Evolutionary conservation across 768 basidiomycete genomes (phyloP).

Genomic region (Lenzites betulinus): DNA sequence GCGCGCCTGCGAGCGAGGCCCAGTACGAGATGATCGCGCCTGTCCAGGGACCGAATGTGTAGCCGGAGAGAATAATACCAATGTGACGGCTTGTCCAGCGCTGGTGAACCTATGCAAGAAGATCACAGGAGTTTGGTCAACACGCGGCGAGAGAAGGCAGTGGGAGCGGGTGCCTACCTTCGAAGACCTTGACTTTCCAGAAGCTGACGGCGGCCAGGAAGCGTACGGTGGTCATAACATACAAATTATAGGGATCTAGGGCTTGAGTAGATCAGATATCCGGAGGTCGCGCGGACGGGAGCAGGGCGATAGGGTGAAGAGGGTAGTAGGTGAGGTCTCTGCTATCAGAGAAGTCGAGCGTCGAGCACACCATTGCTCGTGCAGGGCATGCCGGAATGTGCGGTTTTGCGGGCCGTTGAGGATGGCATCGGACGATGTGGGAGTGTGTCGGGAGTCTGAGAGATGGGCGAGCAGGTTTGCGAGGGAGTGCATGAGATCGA

Average conservation of each 20-base stretch:
- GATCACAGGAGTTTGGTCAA: conserved; percentile 8
- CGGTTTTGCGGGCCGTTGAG: too few species aligned
- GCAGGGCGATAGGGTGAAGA: conserved; percentile 22
- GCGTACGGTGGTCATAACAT: conserved; percentile 73
- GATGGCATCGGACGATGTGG: too few species aligned
- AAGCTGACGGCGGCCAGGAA: conserved; percentile 83
- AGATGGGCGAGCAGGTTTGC: too few species aligned
- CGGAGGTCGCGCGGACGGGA: conserved; percentile 43
- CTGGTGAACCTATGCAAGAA: conserved; percentile 42
- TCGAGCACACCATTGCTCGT: too few species aligned
- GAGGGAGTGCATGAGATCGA: too few species aligned
- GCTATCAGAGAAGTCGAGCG: too few species aligned
- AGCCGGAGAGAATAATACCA: conserved; percentile 90
- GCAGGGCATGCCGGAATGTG: too few species aligned
- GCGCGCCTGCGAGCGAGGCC: conserved; percentile 82
- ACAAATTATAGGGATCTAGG: conserved; percentile 81
- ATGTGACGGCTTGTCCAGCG: conserved; percentile 77
- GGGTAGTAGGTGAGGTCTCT: conserved; percentile 14
- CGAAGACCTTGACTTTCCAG: conserved; percentile 81
- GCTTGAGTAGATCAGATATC: conserved; percentile 60
- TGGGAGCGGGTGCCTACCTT: conserved; percentile 51
- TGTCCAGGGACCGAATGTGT: conserved; percentile 82
- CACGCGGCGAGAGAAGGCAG: conserved; percentile 2
- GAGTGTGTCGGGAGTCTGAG: too few species aligned
- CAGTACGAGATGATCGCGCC: conserved; percentile 87